Evolutionary conservation across 306 rosid species (phyloP), one percentile per base, ranked within the genome.

Genomic region (Vicia villosa): DNA sequence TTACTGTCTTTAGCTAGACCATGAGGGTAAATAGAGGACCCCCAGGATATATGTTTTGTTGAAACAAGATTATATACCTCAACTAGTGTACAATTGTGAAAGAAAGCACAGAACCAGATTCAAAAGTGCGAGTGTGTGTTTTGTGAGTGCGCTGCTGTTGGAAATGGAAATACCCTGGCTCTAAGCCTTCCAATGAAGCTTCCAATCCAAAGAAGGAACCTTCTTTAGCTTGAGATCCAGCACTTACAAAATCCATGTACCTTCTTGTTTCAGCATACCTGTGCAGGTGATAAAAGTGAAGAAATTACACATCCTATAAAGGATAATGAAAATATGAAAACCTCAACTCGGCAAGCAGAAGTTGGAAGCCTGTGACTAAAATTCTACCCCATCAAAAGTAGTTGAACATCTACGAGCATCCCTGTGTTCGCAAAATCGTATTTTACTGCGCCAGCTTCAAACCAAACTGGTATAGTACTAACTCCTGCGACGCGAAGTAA

Each of bases 231-330:
- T 91, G 99, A 86, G 99, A 94, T 75, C 97, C 95, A 8, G 96
- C 97, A 72, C 74, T 90, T 21, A 80, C 68, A 61, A 83, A 94
- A 86, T 94, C 99, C 99, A 94, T 91, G 70, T 88, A 91, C 70
- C 96, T 87, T 82, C 81, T 91, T 17, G 96, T 94, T 82, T 94
- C 97, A 22, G 62, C 99, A 77, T 81, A 94, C 74, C 96, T 94
- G 74, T 49, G 61, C 70, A 82, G 51, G 76, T 38, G 70, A 37
- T 74, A 52, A 28, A n/a, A 56, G 16, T 10, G 28, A 59, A 54
- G 45, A 42, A 21, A 24, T 46, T 40, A 32, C 11, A 57, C 17
- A 10, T 67, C 17, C 43, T 38, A 68, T 15, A 6, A 52, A 61
- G 28, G 43, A 16, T 51, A 36, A 68, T 24, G 59, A 62, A 40